Percentiles rank a stretch among this genome's conserved stretches.
phyloP scores from a whole-genome alignment of 2,329 filamentous ascomycete species.

The Macrophomina phaseolina region DNA sequence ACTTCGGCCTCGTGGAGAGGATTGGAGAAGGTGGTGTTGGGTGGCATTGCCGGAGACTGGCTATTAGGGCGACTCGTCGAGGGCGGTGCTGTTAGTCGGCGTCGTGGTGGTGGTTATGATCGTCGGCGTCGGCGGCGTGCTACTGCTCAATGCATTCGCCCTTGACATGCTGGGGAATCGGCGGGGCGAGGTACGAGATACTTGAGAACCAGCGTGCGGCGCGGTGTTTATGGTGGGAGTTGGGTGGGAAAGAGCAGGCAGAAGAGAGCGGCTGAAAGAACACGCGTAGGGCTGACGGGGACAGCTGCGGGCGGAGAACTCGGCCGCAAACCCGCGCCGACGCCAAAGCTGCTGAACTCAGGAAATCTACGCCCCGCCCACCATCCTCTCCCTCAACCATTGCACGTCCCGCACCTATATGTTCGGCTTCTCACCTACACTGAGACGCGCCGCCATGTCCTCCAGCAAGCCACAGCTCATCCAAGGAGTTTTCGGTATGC shows the following conservation, averaged over 20 bases:
- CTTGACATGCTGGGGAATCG: conserved; percentile 22
- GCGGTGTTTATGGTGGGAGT: background rate
- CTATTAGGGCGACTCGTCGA: conserved; percentile 3
- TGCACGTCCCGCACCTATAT: background rate
- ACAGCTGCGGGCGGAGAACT: background rate
- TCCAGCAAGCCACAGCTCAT: conserved; percentile 18
- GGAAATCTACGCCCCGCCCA: background rate
- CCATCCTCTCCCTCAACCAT: conserved; percentile 3
- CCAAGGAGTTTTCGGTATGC: conserved; percentile 26
- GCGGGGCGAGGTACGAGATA: background rate
- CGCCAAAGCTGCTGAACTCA: conserved; percentile 7
- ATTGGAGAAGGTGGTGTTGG: background rate
- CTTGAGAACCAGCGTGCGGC: background rate
- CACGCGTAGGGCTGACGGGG: conserved; percentile 9
- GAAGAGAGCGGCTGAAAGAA: conserved; percentile 4
- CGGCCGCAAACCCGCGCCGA: conserved; percentile 6
- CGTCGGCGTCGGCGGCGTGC: conserved; percentile 28
- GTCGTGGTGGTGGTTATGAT: conserved; percentile 19
- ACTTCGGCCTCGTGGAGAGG: conserved; percentile 41
- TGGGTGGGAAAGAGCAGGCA: background rate
- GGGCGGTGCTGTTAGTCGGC: conserved; percentile 10
- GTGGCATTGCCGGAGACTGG: background rate
- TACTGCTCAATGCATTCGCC: conserved; percentile 43
- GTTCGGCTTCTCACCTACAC: background rate
- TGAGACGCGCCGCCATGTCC: conserved; percentile 9